Evolutionary conservation across 306 rosid species (phyloP).

Genomic region (Cucurbita maxima): DNA sequence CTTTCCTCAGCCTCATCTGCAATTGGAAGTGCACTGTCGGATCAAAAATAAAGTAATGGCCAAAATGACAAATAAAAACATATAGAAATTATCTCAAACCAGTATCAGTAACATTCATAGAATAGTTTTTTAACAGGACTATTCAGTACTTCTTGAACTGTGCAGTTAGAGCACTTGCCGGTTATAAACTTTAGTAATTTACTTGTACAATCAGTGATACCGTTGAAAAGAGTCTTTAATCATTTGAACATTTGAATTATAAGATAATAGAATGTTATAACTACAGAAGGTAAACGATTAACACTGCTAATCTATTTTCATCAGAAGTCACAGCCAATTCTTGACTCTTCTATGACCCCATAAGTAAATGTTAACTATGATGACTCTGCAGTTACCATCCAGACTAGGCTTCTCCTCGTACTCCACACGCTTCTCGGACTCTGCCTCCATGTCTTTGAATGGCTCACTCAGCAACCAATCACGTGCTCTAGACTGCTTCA

Average conservation of each 20-base stretch:
- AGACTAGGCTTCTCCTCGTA: conserved; percentile 15
- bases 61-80: not conserved
- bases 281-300: not conserved
- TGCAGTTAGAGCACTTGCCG: not conserved
- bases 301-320: not conserved
- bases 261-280: not conserved
- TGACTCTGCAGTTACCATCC: conserved; percentile 24
- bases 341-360: not conserved
- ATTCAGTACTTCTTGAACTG: not conserved
- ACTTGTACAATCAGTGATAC: not conserved
- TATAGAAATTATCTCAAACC: not conserved
- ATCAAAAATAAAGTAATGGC: not conserved
- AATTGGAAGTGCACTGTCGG: conserved; percentile 2
- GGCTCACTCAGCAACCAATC: conserved; percentile 43
- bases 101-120: not conserved
- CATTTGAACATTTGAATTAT: not conserved
- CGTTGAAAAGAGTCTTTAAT: not conserved
- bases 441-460: conserved; percentile 24
- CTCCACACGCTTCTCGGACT: conserved; percentile 13
- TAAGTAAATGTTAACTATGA: not conserved
- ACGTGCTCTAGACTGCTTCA: conserved; percentile 15
- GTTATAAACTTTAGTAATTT: not conserved
- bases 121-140: not conserved
- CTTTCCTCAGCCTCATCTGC: conserved; percentile 49
- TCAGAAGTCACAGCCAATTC: not conserved